A percentile compares a stretch with the other conserved stretches of the same genome.
phyloP scores from a whole-genome alignment of 1,139 yeast species.

The Candida albicans region DNA sequence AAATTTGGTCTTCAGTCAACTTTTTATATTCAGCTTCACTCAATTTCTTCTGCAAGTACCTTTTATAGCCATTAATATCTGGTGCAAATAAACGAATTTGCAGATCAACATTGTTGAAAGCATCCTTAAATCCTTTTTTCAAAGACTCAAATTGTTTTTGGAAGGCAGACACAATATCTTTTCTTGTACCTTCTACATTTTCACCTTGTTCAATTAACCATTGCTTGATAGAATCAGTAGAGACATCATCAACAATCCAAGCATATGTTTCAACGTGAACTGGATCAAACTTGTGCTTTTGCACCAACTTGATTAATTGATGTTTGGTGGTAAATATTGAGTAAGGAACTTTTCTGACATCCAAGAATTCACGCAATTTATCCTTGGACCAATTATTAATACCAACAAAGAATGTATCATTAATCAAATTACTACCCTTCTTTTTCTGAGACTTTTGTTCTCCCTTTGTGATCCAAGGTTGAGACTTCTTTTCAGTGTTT shows the following conservation, averaged over 20 bases:
- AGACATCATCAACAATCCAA: constrained; percentile 23
- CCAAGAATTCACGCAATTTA: constrained; percentile 51
- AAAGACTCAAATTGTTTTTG: constrained; percentile 10
- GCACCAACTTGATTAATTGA: constrained; percentile 49
- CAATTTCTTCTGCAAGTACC: constrained; percentile 14
- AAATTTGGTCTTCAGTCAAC: constrained; percentile 23
- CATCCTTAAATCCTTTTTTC: constrained; percentile 9
- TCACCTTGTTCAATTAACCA: constrained; percentile 28
- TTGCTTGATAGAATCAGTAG: constrained; percentile 22
- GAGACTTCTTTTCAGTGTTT: constrained; percentile 23
- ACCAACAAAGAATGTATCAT: constrained; percentile 47
- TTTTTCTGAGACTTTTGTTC: constrained; percentile 12
- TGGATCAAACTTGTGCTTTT: constrained; percentile 42
- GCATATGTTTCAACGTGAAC: constrained; percentile 21
- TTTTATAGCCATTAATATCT: constrained; percentile 19
- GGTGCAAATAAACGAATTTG: constrained; percentile 21
- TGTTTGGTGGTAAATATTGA: constrained; percentile 47
- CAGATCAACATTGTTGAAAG: constrained; percentile 11
- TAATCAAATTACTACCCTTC: constrained; percentile 31
- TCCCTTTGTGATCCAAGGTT: constrained; percentile 27
- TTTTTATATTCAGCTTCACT: constrained; percentile 8
- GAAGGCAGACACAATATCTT: constrained; percentile 21
- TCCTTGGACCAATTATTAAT: constrained; percentile 50
- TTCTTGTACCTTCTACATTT: constrained; percentile 25
- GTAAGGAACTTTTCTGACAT: constrained; percentile 49